Base-by-base conservation (phyloP, 2,329 filamentous ascomycete genomes). In the Diplodia seriata region DNA sequence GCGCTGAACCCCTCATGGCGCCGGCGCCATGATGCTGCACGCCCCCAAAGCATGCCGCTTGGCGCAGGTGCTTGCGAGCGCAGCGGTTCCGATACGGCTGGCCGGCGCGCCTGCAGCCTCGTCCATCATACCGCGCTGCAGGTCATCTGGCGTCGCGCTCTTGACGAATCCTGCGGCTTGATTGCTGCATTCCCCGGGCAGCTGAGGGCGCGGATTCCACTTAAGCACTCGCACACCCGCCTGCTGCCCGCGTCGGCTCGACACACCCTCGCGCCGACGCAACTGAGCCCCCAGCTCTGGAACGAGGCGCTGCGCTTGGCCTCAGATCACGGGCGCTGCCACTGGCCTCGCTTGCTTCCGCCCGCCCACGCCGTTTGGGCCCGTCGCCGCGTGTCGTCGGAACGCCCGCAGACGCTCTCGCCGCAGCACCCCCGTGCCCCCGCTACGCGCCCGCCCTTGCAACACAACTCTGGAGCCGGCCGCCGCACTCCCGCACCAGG, bases 141-240 rank as follows among this genome's bases (percentile, higher is more conserved):
- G 59, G 59, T 63, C 59, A 63, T 63, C 59, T 63, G 59, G 59
- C 59, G 59, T 63, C 59, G 59, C 59, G 43, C 23, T 51, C 59
- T 63, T 63, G 59, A 63, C 59, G 59, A 63, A 63, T 63, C 59
- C 59, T 63, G 57, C 57, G 43, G 57, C 57, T 14, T 50, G 40
- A 12, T 29, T 36, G 57, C 40, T 62, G 59, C 59, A 63, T 63
- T 63, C 59, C 59, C 59, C 59, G 47, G 59, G 59, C 59, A 63
- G 59, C 59, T 63, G 59, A 63, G 59, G 40, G 43, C 29, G 57
- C 57, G 57, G 57, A 62, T 62, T 62, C 57, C 57, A 63, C 59
- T 63, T 63, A 63, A 63, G 59, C 59, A 63, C 59, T 62, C 57
- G 57, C 57, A 62, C 40, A 62, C 57, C 57, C 57, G 57, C 57